phyloP scores from a whole-genome alignment of 1,284 basidiomycete genomes.

The Moniliella sp. region DNA sequence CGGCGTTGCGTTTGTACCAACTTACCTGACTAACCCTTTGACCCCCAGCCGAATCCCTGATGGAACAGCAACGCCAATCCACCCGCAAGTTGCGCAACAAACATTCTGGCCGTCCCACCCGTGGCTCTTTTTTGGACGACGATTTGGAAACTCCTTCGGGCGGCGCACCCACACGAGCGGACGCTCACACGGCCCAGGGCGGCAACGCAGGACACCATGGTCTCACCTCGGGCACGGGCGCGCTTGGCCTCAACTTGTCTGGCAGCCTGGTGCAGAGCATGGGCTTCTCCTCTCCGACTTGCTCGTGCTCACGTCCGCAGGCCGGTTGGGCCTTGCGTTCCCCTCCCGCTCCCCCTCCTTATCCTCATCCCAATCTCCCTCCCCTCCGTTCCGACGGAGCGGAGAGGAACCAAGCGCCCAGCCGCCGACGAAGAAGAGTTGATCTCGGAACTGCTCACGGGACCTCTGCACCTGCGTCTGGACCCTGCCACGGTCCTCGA shows the following conservation, averaged over 20 bases:
- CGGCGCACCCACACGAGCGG: too few relatives aligned
- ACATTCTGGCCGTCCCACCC: neutral
- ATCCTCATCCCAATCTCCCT: too few relatives aligned
- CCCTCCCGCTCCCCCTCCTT: too few relatives aligned
- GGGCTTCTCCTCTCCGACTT: neutral
- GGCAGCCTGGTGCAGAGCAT: neutral
- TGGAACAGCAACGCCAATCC: neutral
- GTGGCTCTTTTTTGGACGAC: too few relatives aligned
- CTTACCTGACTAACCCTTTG: too few relatives aligned
- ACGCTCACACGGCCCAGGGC: too few relatives aligned
- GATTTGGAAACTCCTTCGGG: too few relatives aligned
- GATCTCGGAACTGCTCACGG: neutral
- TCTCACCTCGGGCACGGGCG: too few relatives aligned
- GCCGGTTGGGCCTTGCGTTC: neutral
- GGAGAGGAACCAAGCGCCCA: neutral
- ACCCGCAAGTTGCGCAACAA: neutral
- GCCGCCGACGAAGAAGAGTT: neutral
- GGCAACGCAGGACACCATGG: too few relatives aligned
- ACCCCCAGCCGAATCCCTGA: neutral
- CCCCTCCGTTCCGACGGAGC: too few relatives aligned
- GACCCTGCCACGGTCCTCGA: neutral
- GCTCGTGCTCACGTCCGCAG: neutral
- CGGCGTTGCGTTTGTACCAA: too few relatives aligned
- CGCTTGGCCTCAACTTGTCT: neutral
- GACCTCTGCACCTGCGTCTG: too few relatives aligned